These are phyloP conservation scores for Saitozyma podzolica DNA, from an alignment of 768 basidiomycete species.

Conservation along the genomic window DNA sequence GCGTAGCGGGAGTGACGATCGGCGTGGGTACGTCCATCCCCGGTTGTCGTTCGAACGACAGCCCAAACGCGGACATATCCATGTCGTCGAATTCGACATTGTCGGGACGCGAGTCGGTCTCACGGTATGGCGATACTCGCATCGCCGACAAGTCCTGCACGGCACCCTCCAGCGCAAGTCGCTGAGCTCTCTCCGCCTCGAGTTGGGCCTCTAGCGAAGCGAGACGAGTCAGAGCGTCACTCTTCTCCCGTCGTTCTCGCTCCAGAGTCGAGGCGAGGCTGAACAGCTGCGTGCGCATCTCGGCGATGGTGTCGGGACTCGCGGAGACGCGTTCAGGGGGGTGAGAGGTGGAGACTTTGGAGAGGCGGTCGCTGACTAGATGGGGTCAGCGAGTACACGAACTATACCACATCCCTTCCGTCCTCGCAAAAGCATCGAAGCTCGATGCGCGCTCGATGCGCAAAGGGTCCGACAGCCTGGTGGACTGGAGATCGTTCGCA, in stretches of 20 bases:
- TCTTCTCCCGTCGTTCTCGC: conserved; percentile 44
- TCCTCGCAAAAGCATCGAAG: not conserved
- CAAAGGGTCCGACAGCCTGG: not conserved
- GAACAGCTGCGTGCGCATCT: conserved; percentile 55
- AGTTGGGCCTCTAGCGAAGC: conserved; percentile 12
- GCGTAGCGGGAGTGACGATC: conserved; percentile 25
- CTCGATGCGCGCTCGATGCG: not conserved
- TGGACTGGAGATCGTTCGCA: no score
- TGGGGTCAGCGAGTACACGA: not conserved
- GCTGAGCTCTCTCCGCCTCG: not conserved
- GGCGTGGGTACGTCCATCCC: conserved; percentile 9
- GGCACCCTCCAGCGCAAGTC: not conserved
- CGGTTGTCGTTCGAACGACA: not conserved
- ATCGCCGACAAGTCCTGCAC: not conserved
- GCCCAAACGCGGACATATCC: no score
- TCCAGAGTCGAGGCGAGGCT: conserved; percentile 53
- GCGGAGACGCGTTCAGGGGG: conserved; percentile 31
- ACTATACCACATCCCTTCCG: no score
- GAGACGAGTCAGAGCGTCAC: conserved; percentile 2
- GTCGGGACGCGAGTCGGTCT: conserved; percentile 1
- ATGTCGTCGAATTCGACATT: not conserved
- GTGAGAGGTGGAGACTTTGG: conserved; percentile 18
- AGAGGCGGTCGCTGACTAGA: conserved; percentile 45
- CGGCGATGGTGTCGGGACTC: conserved; percentile 36
- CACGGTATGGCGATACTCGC: not conserved